Percentiles rank a stretch among this genome's conserved stretches.
phyloP scores from a whole-genome alignment of 306 rosid genomes.

The Carpinus fangiana region DNA sequence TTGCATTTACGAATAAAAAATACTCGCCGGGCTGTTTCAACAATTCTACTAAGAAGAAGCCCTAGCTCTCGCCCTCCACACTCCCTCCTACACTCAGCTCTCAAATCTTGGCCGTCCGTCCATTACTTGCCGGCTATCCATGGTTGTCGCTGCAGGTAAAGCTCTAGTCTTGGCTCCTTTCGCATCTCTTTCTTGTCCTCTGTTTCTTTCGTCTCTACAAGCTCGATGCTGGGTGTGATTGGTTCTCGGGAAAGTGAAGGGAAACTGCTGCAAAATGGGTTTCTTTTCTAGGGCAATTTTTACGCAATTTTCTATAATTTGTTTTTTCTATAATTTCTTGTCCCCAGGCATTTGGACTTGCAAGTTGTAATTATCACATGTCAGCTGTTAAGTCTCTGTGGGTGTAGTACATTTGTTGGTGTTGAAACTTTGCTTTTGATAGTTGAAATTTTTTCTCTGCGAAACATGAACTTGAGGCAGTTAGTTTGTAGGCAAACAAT shows the following conservation, averaged over 20 bases:
- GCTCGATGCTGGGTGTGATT: background rate
- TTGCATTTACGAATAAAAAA: too few relatives aligned
- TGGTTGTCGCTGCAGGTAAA: background rate
- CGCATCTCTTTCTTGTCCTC: background rate
- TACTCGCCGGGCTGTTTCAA: too few relatives aligned
- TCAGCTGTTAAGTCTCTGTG: background rate
- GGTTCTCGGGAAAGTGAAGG: slow-evolving; percentile 3
- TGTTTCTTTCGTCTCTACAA: background rate
- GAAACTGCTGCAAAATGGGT: background rate
- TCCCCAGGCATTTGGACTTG: background rate
- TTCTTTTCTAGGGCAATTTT: background rate
- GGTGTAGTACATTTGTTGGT: background rate
- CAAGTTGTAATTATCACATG: background rate
- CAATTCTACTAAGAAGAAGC: background rate
- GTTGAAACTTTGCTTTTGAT: background rate
- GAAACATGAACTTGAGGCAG: slow-evolving; percentile 50
- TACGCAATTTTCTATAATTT: background rate
- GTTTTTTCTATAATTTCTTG: background rate
- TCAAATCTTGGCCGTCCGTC: background rate
- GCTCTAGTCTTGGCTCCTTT: background rate
- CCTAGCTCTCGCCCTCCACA: background rate
- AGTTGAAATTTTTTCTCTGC: background rate
- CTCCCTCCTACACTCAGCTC: background rate
- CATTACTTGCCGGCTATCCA: background rate
- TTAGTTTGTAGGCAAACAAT: slow-evolving; percentile 36